These are phyloP conservation scores for Mucor sp. DNA, from an alignment of 371 early-diverging fungal species.

Conservation along the genomic window DNA sequence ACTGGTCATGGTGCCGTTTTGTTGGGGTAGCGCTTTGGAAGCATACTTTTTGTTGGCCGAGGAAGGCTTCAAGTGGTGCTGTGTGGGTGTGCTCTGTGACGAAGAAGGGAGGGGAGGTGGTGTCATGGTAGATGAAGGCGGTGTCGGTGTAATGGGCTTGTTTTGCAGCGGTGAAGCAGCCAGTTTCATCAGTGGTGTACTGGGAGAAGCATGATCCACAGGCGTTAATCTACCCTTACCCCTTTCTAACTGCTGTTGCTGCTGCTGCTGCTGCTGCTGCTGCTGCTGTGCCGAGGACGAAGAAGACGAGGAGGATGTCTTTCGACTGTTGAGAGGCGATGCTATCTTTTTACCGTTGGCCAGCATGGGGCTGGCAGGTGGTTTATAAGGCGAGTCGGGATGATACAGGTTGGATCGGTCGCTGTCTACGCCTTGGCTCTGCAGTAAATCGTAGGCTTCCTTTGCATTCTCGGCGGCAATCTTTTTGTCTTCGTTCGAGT, in stretches of 20 bases:
- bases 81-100: background rate
- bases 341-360: slow-evolving; percentile 4
- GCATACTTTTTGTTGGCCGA: slow-evolving; percentile 7
- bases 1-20: background rate
- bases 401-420: slow-evolving; percentile 10
- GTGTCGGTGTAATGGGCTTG: background rate
- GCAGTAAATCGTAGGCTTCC: slow-evolving; percentile 19
- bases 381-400: slow-evolving; percentile 6
- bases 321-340: background rate
- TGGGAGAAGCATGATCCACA: background rate
- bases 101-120: background rate
- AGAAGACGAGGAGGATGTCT: background rate
- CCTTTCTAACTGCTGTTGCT: background rate
- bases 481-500: background rate
- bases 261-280: background rate
- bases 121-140: background rate
- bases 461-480: slow-evolving; percentile 14
- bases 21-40: slow-evolving; percentile 6
- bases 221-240: slow-evolving; percentile 1
- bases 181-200: background rate
- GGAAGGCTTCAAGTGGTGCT: slow-evolving; percentile 9
- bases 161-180: background rate
- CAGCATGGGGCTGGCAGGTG: background rate
- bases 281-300: no score
- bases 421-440: background rate